Evolutionary conservation across 805 yeast genomes (phyloP).

Genomic region (Dipodascus geniculatus): DNA sequence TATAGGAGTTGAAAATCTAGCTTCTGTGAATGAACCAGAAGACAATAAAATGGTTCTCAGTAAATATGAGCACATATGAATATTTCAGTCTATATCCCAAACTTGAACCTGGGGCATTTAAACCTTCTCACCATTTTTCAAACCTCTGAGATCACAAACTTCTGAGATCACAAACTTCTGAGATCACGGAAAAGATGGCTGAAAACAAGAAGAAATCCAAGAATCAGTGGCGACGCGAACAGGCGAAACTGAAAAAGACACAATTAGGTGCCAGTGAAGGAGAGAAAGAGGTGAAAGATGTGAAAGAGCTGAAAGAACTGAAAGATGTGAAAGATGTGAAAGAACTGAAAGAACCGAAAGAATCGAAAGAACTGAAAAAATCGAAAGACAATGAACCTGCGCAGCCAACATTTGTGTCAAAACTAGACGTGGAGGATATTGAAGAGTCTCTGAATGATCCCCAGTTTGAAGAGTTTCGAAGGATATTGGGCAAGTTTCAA

Average conservation of each 20-base stretch:
- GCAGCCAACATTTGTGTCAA: background rate
- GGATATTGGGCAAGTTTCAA: conserved; percentile 28
- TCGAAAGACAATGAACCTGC: background rate
- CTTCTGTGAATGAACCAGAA: background rate
- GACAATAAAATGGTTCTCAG: background rate
- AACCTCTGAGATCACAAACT: too few relatives aligned
- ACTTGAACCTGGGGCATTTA: too few relatives aligned
- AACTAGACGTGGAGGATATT: conserved; percentile 17
- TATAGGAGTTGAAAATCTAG: background rate
- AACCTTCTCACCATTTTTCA: too few relatives aligned
- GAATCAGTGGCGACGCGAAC: conserved; percentile 29
- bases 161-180: too few relatives aligned
- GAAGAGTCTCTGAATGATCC: conserved; percentile 22
- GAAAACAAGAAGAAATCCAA: conserved; percentile 22
- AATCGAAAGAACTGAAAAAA: background rate
- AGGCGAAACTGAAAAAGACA: conserved; percentile 31
- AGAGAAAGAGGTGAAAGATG: background rate
- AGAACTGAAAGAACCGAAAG: conserved; percentile 3
- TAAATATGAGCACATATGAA: background rate
- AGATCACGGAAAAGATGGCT: background rate
- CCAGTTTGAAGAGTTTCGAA: conserved; percentile 25
- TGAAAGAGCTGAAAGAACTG: too few relatives aligned
- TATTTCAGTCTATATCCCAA: background rate
- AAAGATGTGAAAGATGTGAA: too few relatives aligned
- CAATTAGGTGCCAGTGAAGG: conserved; percentile 16